Percentiles rank a stretch among this genome's conserved stretches.
Conservation (phyloP, 176 grass and related monocot species). For the Carex cristatella region DNA sequence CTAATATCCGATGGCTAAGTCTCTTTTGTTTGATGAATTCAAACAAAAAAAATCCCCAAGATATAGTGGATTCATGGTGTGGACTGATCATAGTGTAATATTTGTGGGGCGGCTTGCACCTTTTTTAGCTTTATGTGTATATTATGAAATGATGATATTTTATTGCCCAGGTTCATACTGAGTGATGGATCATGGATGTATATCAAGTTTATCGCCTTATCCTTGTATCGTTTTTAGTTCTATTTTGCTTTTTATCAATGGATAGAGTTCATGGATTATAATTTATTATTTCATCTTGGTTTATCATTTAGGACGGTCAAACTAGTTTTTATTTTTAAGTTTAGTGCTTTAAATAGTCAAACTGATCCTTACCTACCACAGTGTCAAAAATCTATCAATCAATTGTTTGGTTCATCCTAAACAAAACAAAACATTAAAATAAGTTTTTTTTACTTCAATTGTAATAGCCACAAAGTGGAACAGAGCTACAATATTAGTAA, state of each 20-base stretch:
- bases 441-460: no score
- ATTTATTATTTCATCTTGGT: neutral
- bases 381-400: no score
- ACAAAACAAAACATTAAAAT: neutral
- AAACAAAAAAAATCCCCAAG: no score
- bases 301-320: neutral
- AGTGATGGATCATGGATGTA: neutral
- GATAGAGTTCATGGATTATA: neutral
- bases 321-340: no score
- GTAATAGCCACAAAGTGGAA: no score
- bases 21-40: no score
- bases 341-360: no score
- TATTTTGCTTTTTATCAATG: neutral
- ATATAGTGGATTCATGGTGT: no score
- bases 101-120: neutral
- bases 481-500: no score
- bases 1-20: no score
- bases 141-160: neutral
- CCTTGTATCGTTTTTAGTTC: neutral
- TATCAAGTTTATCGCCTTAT: neutral
- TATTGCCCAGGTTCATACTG: no score
- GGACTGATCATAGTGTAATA: neutral
- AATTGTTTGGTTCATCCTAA: neutral
- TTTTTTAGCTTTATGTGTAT: neutral
- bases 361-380: no score